Base-by-base conservation (phyloP, 1,284 basidiomycete species). In the Cutaneotrichosporon sp. region DNA sequence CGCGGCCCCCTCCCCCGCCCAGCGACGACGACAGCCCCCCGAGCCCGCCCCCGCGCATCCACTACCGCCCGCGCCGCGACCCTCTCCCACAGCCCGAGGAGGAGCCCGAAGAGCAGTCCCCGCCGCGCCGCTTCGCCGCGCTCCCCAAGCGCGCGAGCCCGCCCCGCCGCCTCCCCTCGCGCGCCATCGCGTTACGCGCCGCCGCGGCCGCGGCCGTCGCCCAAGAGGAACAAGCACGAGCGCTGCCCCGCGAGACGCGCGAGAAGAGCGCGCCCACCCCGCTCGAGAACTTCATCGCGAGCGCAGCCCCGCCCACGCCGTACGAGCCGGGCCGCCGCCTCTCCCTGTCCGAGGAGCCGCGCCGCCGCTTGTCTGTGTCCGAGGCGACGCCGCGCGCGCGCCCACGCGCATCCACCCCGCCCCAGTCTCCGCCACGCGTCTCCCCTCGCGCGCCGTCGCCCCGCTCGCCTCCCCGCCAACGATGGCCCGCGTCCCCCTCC, bases 41-140 rank as follows among this genome's bases (percentile, higher is more conserved):
- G 7, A 72, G 71, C 14, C 76, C 76, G 1, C 76, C 76, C 2
- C 64, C 70, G 31, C 59, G 76, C 29, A 66, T 77, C 33, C 59
- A 58, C 20, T 76, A 74, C 56, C 38, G 38, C 18, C 38, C 38
- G 38, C 38, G 38, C 38, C 38, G 38, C 38, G 38, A 42, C 3
- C 6, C 38, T 5, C 16, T 16, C 36, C 36, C 36, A 11, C 36
- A 1, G 14, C 36, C 36, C 10, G 36, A 13, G 36, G 36, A 11
- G 14, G 14, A 16, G 16, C 18, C 38, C 38, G 3, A 38, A 20
- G 27, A 50, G 13, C 18, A 47, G 45, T 43, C 59, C 20, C 50
- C 51, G 16, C 47, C 54, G 20, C 47, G 18, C 25, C 47, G 47
- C 25, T 29, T 50, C 27, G 18, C 24, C 7, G 25, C 47, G 27